Base-by-base conservation (phyloP, 306 rosid genomes). In the Trichosanthes truncata region DNA sequence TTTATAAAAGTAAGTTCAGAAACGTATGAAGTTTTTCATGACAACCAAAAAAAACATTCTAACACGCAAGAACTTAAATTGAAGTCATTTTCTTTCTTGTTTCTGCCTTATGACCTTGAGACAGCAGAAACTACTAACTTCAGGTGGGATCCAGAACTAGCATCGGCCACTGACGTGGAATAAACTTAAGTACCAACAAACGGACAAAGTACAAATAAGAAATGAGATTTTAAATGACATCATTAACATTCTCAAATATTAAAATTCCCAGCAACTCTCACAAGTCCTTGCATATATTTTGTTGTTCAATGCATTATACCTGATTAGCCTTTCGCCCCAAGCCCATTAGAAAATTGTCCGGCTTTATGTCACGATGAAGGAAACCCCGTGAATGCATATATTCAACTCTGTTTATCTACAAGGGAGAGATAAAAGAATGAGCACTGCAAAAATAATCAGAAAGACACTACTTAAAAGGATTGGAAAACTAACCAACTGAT, bases 341-440 rank as follows among this genome's bases (percentile, higher is more conserved):
- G 62, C 96, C 96, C 96, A 91, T 91, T 80, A 91, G 84, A 81
- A 91, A 91, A 90, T 91, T 91, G 82, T 89, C 96, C 26, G 96
- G 96, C 90, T 91, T 91, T 85, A 91, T 91, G 84, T 91, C 96
- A 31, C 96, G 96, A 78, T 91, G 96, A 83, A 91, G 92, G 76
- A 89, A 91, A 41, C 96, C 92, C 48, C 89, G 89, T 78, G 96
- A 86, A 79, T 91, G 96, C 92, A 91, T 88, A 86, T 91, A 91
- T 89, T 91, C 96, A 84, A 89, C 96, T 89, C 93, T 89, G 87
- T 89, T 91, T 75, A 91, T 71, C 96, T 91, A 84, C 40, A 81
- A 13, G 69, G 12, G 41, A 23, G 78, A 78, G 59, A 65, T 65
- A 75, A 81, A 76, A 36, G 36, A 82, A 86, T 25, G 31, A 81